These are phyloP conservation scores for Colletotrichum lindemuthianum DNA, from an alignment of 2,329 filamentous ascomycete species.

Conservation along the genomic window DNA sequence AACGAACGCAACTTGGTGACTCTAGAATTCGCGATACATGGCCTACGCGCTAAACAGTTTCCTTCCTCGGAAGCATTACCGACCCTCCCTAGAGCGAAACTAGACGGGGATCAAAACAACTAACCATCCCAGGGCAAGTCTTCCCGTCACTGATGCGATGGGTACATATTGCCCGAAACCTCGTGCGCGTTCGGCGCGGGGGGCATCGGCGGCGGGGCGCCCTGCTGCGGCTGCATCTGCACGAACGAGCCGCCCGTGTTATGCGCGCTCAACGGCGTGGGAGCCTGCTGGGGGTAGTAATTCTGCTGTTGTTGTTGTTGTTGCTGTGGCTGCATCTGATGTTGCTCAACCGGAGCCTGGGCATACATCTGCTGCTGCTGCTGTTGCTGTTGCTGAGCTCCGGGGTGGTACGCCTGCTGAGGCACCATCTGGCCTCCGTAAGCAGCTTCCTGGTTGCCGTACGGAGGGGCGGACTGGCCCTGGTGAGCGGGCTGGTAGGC, in stretches of 20 bases:
- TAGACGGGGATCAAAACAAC: too few species aligned
- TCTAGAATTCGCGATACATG: too few species aligned
- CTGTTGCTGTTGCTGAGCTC: constrained; percentile 36
- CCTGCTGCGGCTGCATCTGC: constrained; percentile 20
- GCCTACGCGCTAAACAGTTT: too few species aligned
- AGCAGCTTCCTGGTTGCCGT: neutral
- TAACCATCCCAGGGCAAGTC: neutral
- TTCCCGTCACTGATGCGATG: neutral
- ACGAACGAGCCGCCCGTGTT: constrained; percentile 20
- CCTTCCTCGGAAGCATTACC: too few species aligned
- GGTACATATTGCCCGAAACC: constrained; percentile 9
- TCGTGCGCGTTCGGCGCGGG: constrained; percentile 13
- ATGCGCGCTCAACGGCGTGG: constrained; percentile 17
- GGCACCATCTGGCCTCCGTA: neutral
- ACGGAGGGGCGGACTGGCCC: constrained; percentile 5
- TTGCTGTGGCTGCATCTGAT: constrained; percentile 29
- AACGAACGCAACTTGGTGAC: too few species aligned
- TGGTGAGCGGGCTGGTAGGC: constrained; percentile 2
- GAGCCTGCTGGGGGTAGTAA: constrained; percentile 36
- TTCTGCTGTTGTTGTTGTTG: constrained; percentile 34
- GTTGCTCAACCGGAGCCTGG: constrained; percentile 21
- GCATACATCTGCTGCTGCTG: constrained; percentile 37
- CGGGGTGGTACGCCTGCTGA: neutral
- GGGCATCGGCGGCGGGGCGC: neutral
- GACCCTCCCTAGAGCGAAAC: too few species aligned